phyloP scores from a whole-genome alignment of 371 early-diverging fungal species.

The Circinella minor region DNA sequence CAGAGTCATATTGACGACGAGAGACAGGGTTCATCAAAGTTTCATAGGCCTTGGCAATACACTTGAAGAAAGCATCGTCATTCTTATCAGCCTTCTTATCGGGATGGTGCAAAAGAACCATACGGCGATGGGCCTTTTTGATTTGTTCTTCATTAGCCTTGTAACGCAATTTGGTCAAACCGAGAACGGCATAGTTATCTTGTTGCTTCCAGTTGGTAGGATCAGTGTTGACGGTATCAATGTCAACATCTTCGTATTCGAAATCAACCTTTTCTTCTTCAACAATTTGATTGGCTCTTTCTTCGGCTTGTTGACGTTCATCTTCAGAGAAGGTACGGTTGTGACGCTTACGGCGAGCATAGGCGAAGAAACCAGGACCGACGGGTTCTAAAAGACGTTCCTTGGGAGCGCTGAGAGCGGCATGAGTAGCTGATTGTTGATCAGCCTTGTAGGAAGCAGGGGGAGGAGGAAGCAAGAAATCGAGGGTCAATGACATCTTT shows the following conservation, averaged over 20 bases:
- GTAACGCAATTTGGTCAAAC: constrained; percentile 81
- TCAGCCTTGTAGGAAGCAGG: constrained; percentile 65
- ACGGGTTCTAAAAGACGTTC: constrained; percentile 66
- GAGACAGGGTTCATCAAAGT: constrained; percentile 90
- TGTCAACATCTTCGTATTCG: constrained; percentile 75
- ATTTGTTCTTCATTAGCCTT: constrained; percentile 85
- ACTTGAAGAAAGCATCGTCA: constrained; percentile 98
- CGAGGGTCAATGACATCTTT: constrained; percentile 57
- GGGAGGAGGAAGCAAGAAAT: constrained; percentile 71
- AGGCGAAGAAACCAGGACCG: constrained; percentile 70
- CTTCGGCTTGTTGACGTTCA: constrained; percentile 55
- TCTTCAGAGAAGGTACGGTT: constrained; percentile 77
- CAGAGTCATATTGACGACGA: constrained; percentile 97
- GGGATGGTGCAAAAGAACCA: constrained; percentile 88
- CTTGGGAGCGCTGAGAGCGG: constrained; percentile 35
- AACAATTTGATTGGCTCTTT: constrained; percentile 55
- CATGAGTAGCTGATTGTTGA: constrained; percentile 51
- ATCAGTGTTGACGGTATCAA: constrained; percentile 66
- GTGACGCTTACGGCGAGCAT: constrained; percentile 71
- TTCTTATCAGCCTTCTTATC: constrained; percentile 89
- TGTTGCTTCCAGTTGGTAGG: constrained; percentile 87
- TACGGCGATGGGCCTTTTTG: constrained; percentile 82
- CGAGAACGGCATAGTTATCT: constrained; percentile 89
- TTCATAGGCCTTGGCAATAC: constrained; percentile 97
- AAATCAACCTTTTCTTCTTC: constrained; percentile 70